Evolutionary conservation across 352 stramenopile species (phyloP).

Genomic region (Blastocystis sp.): DNA sequence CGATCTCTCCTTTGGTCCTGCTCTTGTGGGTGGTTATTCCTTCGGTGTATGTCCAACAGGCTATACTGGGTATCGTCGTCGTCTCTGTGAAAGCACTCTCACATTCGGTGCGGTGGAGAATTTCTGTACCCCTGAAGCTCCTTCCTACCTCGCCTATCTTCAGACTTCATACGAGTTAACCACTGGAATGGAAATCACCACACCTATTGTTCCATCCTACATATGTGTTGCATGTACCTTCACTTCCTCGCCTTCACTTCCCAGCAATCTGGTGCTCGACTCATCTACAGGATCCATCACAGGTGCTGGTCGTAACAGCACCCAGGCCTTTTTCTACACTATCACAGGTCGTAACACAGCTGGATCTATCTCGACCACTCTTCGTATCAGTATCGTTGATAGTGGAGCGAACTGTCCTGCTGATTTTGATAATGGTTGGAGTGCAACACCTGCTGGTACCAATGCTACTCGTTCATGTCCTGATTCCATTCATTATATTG

Average conservation of each 20-base stretch:
- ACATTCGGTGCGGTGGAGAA: constrained; percentile 40
- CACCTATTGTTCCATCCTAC: constrained; percentile 18
- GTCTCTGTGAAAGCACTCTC: not conserved
- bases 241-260: constrained; percentile 27
- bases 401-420: constrained; percentile 21
- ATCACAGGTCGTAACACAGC: constrained; percentile 63
- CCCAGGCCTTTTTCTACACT: constrained; percentile 49
- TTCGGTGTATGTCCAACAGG: constrained; percentile 21
- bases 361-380: constrained; percentile 55
- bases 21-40: constrained; percentile 32
- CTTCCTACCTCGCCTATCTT: constrained; percentile 38
- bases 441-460: not conserved
- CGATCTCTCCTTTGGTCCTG: constrained; percentile 35
- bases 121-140: constrained; percentile 40
- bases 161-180: constrained; percentile 48
- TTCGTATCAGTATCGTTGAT: constrained; percentile 26
- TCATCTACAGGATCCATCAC: constrained; percentile 23
- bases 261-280: constrained; percentile 17
- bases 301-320: constrained; percentile 16
- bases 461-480: constrained; percentile 41
- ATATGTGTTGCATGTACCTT: constrained; percentile 33
- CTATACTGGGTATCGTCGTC: constrained; percentile 47
- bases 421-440: constrained; percentile 19
- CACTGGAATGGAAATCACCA: constrained; percentile 43
- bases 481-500: constrained; percentile 3